Evolutionary conservation across 768 basidiomycete species (phyloP), one percentile per base, ranked within the genome.

Genomic region (Mycena galopus): DNA sequence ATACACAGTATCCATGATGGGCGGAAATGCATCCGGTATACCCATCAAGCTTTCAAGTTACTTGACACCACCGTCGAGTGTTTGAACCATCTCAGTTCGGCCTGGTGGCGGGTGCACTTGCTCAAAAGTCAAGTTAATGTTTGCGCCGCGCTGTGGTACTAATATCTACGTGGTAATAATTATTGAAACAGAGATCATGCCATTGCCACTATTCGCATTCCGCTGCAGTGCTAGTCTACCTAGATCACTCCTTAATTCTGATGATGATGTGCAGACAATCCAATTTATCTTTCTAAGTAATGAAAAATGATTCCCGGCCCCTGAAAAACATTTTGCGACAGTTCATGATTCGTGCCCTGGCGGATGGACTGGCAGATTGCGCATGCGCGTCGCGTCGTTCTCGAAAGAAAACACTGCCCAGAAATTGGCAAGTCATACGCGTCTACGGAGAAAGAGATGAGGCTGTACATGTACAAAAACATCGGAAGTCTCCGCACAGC

Each of bases 381-480:
- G 50, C 25, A 51, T 51, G 50, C 8, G 23, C 25, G 9, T 51
- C 50, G 2, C 50, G 2, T 0, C 11, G 23, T 37, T 59, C 35
- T 37, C 35, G 57, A 37, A 59, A 7, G 21, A 35, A 59, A n/a
- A 59, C 57, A 59, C 57, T 25, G 57, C 57, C 42, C 4, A n/a
- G 12, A 23, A 30, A 35, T 50, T 63, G 44, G 32, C 30, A 32
- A 21, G n/a, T 61, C 3, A 4, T 11, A 32, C 8, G n/a, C 33
- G 30, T 21, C 19, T 19, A 30, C 23, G 21, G 3, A 35, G 32
- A 35, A 58, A 3, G 56, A 25, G n/a, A n/a, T n/a, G n/a, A 62
- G 61, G 61, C 61, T 62, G 61, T 62, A 16, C 44, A n/a, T n/a
- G n/a, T 8, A n/a, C 44, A n/a, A 62, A 27, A 50, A 62, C 47